Evolutionary conservation across 192 early-diverging fungal genomes (phyloP).

Genomic region (Cetraspora pellucida): DNA sequence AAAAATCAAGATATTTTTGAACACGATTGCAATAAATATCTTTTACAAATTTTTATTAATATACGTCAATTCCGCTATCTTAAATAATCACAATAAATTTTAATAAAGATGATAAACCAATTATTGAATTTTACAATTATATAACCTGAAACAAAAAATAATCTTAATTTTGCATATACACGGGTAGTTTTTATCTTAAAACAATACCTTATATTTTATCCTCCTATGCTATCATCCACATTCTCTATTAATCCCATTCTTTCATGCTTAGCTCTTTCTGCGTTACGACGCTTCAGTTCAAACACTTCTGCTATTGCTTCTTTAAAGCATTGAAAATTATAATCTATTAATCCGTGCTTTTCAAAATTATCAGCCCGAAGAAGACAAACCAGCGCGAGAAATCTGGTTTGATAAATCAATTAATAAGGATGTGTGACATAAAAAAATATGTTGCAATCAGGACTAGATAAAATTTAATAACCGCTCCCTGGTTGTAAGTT

Average conservation of each 20-base stretch:
- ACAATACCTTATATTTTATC: too few species aligned
- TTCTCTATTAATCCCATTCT: background rate
- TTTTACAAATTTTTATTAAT: too few species aligned
- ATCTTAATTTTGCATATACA: too few species aligned
- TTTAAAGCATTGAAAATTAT: slow-evolving; percentile 82
- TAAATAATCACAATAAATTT: too few species aligned
- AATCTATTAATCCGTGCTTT: slow-evolving; percentile 83
- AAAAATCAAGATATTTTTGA: too few species aligned
- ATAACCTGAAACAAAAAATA: too few species aligned
- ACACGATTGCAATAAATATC: too few species aligned
- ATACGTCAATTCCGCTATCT: too few species aligned
- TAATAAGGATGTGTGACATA: slow-evolving; percentile 8
- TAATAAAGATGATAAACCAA: too few species aligned
- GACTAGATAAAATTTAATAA: background rate
- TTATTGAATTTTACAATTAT: too few species aligned
- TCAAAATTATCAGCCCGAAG: slow-evolving; percentile 82
- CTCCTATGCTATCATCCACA: background rate
- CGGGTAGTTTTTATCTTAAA: too few species aligned
- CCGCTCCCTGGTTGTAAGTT: too few species aligned
- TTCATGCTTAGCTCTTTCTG: slow-evolving; percentile 40
- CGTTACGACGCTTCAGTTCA: slow-evolving; percentile 49
- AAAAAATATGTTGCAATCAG: background rate
- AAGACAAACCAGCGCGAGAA: slow-evolving; percentile 76
- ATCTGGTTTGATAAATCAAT: slow-evolving; percentile 43
- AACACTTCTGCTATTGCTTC: slow-evolving; percentile 83